Evolutionary conservation across 192 early-diverging fungal species (phyloP).

Genomic region (Coemansia sp.): DNA sequence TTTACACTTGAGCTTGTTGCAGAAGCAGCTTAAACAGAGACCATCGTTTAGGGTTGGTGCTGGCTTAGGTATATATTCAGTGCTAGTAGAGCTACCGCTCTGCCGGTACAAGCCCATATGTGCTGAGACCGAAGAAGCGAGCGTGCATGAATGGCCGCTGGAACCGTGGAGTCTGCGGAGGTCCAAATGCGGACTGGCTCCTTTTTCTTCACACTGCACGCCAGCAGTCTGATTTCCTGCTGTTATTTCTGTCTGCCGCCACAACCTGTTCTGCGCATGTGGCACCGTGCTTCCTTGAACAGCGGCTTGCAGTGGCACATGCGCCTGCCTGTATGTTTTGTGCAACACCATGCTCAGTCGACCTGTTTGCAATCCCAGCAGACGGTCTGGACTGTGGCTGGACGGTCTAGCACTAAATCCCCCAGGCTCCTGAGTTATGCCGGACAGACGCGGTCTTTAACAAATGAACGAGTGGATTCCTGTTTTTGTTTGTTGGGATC

Average conservation of each 20-base stretch:
- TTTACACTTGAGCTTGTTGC: too few species aligned
- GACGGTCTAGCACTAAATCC: too few species aligned
- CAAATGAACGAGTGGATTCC: neutral
- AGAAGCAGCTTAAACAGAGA: too few species aligned
- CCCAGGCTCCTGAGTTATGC: neutral
- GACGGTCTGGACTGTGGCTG: too few species aligned
- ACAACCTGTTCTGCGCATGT: neutral
- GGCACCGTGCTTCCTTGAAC: neutral
- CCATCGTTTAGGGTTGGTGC: neutral
- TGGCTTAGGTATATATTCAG: neutral
- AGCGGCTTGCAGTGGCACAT: neutral
- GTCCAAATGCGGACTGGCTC: neutral
- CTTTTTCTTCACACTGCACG: too few species aligned
- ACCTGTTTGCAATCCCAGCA: too few species aligned
- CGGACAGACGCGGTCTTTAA: neutral
- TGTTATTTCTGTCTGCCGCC: neutral
- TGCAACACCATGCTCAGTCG: neutral
- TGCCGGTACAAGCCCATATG: neutral
- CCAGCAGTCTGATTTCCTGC: too few species aligned
- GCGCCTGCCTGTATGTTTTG: neutral
- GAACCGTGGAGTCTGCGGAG: neutral
- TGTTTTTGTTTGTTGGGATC: slow-evolving; percentile 13
- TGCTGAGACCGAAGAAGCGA: neutral
- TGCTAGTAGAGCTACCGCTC: neutral
- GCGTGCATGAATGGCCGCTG: neutral